phyloP scores from a whole-genome alignment of 2,329 filamentous ascomycete species.

The Diaporthe amygdali region DNA sequence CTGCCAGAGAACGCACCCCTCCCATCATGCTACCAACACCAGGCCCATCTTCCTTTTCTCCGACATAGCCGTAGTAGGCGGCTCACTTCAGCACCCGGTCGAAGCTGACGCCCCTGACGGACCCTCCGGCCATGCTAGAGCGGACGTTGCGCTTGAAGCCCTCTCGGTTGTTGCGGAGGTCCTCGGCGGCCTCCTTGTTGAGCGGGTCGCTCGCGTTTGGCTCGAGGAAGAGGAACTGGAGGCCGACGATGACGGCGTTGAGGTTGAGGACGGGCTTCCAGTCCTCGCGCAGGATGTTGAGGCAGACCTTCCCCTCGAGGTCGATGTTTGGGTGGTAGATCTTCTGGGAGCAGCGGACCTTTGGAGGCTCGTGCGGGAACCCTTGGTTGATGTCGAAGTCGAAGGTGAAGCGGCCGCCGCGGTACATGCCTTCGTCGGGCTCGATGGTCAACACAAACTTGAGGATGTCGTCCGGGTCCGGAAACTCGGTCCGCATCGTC shows the following conservation, averaged over 20 bases:
- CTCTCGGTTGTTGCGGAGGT: constrained; percentile 84
- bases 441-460: constrained; percentile 83
- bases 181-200: constrained; percentile 97
- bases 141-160: constrained; percentile 91
- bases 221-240: constrained; percentile 97
- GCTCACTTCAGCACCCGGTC: constrained; percentile 76
- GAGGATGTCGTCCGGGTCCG: constrained; percentile 83
- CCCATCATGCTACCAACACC: neutral
- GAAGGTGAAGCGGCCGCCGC: constrained; percentile 85
- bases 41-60: neutral
- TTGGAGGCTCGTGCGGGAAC: constrained; percentile 96
- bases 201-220: constrained; percentile 97
- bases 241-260: constrained; percentile 93
- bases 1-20: too few species aligned
- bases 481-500: constrained; percentile 83
- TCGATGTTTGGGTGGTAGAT: constrained; percentile 99
- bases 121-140: constrained; percentile 80
- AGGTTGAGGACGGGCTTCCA: constrained; percentile 99
- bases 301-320: constrained; percentile 93
- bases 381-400: constrained; percentile 91
- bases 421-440: constrained; percentile 88
- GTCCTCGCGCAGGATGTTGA: constrained; percentile 96
- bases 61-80: neutral
- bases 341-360: constrained; percentile 96
- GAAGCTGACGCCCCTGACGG: constrained; percentile 74